These are phyloP conservation scores for Fonsecaea erecta DNA, from an alignment of 2,329 filamentous ascomycete species.

Conservation along the genomic window DNA sequence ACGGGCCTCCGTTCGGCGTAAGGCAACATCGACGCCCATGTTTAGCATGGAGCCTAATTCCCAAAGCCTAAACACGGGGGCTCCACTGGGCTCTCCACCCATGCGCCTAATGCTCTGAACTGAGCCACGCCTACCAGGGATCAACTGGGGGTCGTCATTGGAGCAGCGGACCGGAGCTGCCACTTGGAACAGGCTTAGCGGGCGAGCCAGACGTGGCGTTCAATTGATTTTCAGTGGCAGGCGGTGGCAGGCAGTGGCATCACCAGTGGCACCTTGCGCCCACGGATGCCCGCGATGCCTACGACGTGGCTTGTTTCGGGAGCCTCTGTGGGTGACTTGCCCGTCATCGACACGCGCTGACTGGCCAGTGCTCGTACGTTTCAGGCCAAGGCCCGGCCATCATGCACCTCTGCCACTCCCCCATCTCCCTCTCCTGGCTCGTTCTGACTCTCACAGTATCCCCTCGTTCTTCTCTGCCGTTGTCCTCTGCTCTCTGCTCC, in stretches of 20 bases:
- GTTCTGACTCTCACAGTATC: neutral
- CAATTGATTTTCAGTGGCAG: conserved; percentile 13
- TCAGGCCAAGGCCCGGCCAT: conserved; percentile 4
- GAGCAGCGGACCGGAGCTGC: conserved; percentile 18
- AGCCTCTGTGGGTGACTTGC: conserved; percentile 2
- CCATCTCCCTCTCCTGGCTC: neutral
- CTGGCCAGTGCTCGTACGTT: conserved; percentile 9
- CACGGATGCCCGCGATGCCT: neutral
- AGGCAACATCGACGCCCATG: conserved; percentile 7
- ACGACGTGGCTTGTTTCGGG: conserved; percentile 18
- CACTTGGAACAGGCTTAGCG: conserved; percentile 14
- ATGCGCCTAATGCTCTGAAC: conserved; percentile 15
- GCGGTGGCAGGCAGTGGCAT: neutral
- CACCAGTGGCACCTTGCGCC: neutral
- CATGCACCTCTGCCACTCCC: neutral
- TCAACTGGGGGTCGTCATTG: conserved; percentile 10
- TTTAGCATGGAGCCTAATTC: conserved; percentile 25
- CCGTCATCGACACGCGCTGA: conserved; percentile 1
- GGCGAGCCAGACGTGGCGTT: conserved; percentile 25
- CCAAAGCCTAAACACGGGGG: conserved; percentile 15
- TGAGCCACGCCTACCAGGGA: conserved; percentile 21
- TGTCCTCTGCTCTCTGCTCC: conserved; percentile 1
- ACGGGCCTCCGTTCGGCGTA: conserved; percentile 2
- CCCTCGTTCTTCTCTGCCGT: neutral
- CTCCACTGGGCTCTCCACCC: neutral